Base-by-base conservation (phyloP, 2,329 filamentous ascomycete genomes). In the Talaromyces pinophilus region DNA sequence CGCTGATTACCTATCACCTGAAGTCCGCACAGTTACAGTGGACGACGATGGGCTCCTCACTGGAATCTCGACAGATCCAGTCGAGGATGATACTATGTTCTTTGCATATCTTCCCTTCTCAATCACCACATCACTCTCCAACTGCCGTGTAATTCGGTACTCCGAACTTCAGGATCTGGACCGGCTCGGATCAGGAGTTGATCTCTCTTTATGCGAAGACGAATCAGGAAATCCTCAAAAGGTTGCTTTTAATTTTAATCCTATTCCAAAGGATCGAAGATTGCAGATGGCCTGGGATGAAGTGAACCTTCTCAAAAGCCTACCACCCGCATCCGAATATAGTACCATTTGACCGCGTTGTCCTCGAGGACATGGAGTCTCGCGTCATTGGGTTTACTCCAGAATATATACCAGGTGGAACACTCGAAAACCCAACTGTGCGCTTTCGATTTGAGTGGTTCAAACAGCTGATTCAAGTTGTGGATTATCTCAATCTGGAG, bases 301-400 rank as follows among this genome's bases (percentile, higher is more conserved):
- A 64, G 35, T 76, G 17, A 71, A 76, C 28, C 22, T 74, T 59
- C 67, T 73, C 19, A 72, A 69, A 55, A 67, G 25, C 48, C 68
- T 76, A 19, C 73, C 73, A 42, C 60, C 60, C 68, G 33, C 72
- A 76, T 67, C 71, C 72, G 19, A 74, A 76, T 69, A 68, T 77
- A 19, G 61, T 75, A 64, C 71, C 71, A 25, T 69, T 75, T 65
- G 69, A 75, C 68, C 68, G 69, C 22, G 65, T 76, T 63, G 69
- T 77, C 22, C 59, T 77, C 30, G 71, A 71, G 15, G 68, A 68
- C 40, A n/a, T 64, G 19, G 70, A 74, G 40, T 71, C 67, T 65
- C 71, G 72, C 6, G 67, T 76, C 7, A 67, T 76, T 62, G 71
- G 72, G 25, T 76, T 76, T 59, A 71, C 72, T 28, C 72, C 68